Evolutionary conservation across 2,329 filamentous ascomycete genomes (phyloP).

Genomic region (Fusarium heterosporum): DNA sequence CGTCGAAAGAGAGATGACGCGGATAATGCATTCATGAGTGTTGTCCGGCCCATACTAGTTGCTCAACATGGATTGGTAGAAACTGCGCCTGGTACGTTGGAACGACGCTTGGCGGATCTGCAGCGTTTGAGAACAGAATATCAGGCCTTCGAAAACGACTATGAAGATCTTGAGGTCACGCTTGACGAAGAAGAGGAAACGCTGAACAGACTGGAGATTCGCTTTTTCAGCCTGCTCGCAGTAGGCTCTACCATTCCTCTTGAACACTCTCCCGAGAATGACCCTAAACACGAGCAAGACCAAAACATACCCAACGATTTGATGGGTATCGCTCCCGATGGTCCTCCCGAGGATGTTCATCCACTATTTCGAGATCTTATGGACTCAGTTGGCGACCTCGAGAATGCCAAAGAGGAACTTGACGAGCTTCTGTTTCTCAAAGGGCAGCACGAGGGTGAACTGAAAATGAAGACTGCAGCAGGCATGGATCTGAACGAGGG

Average conservation of each 20-base stretch:
- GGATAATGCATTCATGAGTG: conserved; percentile 57
- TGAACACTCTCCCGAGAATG: conserved; percentile 9
- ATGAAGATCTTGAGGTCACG: conserved; percentile 52
- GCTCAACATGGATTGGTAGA: conserved; percentile 39
- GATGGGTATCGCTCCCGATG: conserved; percentile 52
- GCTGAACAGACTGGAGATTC: conserved; percentile 52
- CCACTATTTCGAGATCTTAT: conserved; percentile 61
- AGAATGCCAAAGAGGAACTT: conserved; percentile 61
- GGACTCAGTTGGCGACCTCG: conserved; percentile 58
- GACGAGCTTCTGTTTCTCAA: conserved; percentile 58
- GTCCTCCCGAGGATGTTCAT: conserved; percentile 57
- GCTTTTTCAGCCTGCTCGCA: conserved; percentile 55
- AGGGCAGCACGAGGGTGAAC: conserved; percentile 54
- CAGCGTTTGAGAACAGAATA: conserved; percentile 55
- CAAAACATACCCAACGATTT: conserved; percentile 50
- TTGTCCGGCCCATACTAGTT: conserved; percentile 54
- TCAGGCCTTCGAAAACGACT: conserved; percentile 51
- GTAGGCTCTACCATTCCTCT: conserved; percentile 43
- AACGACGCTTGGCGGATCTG: conserved; percentile 51
- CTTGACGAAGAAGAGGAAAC: conserved; percentile 54
- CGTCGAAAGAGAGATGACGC: conserved; percentile 52
- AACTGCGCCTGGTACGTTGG: conserved; percentile 43
- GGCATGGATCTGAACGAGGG: conserved; percentile 50
- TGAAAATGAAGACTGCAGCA: conserved; percentile 49
- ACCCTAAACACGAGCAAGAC: conserved; percentile 16